phyloP scores from a whole-genome alignment of 2,329 filamentous ascomycete species.

The Curvularia spicifera region DNA sequence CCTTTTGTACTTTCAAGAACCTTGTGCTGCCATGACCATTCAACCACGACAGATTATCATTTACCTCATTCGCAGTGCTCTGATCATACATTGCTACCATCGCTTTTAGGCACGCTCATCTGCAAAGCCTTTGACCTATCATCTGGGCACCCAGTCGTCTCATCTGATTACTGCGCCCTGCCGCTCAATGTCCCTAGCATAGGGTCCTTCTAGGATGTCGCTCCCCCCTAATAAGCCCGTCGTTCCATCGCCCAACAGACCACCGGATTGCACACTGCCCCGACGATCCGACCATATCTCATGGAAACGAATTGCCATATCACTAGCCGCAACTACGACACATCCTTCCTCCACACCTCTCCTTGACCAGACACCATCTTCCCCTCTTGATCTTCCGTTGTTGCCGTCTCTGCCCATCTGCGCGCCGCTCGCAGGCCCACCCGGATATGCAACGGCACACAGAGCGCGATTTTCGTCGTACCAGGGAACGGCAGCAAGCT shows the following conservation, averaged over 20 bases:
- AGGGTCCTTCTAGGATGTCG: slow-evolving; percentile 78
- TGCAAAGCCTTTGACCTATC: not conserved
- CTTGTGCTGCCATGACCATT: not conserved
- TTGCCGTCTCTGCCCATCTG: slow-evolving; percentile 8
- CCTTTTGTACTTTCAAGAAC: not conserved
- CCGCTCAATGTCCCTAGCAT: slow-evolving; percentile 73
- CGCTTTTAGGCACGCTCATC: not conserved
- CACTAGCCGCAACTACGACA: slow-evolving; percentile 89
- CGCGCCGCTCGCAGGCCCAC: slow-evolving; percentile 56
- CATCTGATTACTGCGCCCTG: slow-evolving; percentile 58
- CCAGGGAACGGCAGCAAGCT: slow-evolving; percentile 86
- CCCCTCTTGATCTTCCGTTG: slow-evolving; percentile 47
- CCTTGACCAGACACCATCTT: slow-evolving; percentile 62
- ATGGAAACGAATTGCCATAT: slow-evolving; percentile 92
- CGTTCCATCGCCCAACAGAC: slow-evolving; percentile 52
- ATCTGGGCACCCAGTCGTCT: not conserved
- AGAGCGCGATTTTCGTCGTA: slow-evolving; percentile 78
- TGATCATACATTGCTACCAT: not conserved
- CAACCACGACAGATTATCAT: too few species aligned
- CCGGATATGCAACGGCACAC: slow-evolving; percentile 86
- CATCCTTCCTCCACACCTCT: slow-evolving; percentile 74
- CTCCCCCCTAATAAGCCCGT: slow-evolving; percentile 73
- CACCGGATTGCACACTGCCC: slow-evolving; percentile 55
- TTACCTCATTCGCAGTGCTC: not conserved
- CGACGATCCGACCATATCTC: slow-evolving; percentile 80